Evolutionary conservation across 2,329 filamentous ascomycete species (phyloP).

Genomic region (Colletotrichum liaoningense): DNA sequence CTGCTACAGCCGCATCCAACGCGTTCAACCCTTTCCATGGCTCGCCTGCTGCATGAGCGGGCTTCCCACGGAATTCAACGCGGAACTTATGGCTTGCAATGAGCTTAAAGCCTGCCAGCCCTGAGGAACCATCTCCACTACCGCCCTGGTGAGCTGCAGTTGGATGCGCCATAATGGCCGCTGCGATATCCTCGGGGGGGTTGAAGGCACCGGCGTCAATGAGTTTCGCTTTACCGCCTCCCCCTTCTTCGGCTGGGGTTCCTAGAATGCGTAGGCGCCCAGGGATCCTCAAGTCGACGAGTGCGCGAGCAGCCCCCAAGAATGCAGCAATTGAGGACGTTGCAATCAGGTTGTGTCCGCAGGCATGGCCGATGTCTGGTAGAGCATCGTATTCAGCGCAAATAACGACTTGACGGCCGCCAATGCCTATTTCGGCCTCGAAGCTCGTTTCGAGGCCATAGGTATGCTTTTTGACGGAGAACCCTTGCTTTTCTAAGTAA

Average conservation of each 20-base stretch:
- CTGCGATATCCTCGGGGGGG: conserved; percentile 40
- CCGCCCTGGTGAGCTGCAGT: conserved; percentile 28
- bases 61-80: conserved; percentile 47
- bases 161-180: conserved; percentile 51
- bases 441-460: conserved; percentile 66
- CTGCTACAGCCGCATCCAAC: conserved; percentile 49
- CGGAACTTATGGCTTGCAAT: conserved; percentile 47
- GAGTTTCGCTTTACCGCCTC: conserved; percentile 53
- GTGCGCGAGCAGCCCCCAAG: conserved; percentile 47
- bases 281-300: conserved; percentile 43
- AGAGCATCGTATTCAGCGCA: conserved; percentile 63
- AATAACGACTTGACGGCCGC: conserved; percentile 53
- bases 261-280: conserved; percentile 54
- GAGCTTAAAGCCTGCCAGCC: conserved; percentile 44
- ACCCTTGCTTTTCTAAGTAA: conserved; percentile 57
- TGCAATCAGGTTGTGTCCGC: conserved; percentile 59
- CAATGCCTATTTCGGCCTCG: conserved; percentile 54
- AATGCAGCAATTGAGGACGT: conserved; percentile 53
- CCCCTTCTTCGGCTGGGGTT: conserved; percentile 57
- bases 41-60: conserved; percentile 49
- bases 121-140: conserved; percentile 21
- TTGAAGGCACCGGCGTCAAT: conserved; percentile 47
- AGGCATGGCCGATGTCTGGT: conserved; percentile 57
- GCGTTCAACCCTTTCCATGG: conserved; percentile 53
- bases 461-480: conserved; percentile 58